Evolutionary conservation across 202 grass and related monocot genomes (phyloP).

Genomic region (Panicum virgatum): DNA sequence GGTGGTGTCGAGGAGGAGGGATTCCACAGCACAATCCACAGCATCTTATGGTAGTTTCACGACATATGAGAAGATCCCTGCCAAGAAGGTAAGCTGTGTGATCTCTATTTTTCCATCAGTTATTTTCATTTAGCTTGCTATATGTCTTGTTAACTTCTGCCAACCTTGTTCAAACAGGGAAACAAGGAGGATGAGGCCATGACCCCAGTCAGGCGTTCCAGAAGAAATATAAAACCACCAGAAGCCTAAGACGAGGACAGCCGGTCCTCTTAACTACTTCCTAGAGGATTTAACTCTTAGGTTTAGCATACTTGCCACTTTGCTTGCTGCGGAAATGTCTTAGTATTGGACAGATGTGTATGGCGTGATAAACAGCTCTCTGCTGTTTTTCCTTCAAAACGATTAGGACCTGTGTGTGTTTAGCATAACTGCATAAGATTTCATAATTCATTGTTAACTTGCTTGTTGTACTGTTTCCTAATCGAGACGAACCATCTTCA

Average conservation of each 20-base stretch:
- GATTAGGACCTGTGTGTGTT: slow-evolving; percentile 15
- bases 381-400: slow-evolving; percentile 41
- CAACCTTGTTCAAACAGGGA: slow-evolving; percentile 43
- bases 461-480: neutral
- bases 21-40: slow-evolving; percentile 54
- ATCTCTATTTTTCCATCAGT: neutral
- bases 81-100: slow-evolving; percentile 67
- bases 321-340: neutral
- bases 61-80: slow-evolving; percentile 70
- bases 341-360: slow-evolving; percentile 23
- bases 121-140: neutral
- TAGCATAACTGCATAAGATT: slow-evolving; percentile 18
- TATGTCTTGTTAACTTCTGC: neutral
- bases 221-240: slow-evolving; percentile 56
- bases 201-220: slow-evolving; percentile 83
- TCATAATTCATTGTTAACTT: slow-evolving; percentile 32
- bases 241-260: slow-evolving; percentile 24
- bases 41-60: slow-evolving; percentile 83
- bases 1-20: slow-evolving; percentile 49
- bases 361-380: slow-evolving; percentile 52
- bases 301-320: slow-evolving; percentile 36
- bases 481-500: neutral
- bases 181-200: slow-evolving; percentile 72
- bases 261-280: slow-evolving; percentile 26
- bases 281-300: slow-evolving; percentile 33